A percentile compares a stretch with the other conserved stretches of the same genome.
phyloP scores from a whole-genome alignment of 2,329 filamentous ascomycete species.

The Xylariaceae sp. region DNA sequence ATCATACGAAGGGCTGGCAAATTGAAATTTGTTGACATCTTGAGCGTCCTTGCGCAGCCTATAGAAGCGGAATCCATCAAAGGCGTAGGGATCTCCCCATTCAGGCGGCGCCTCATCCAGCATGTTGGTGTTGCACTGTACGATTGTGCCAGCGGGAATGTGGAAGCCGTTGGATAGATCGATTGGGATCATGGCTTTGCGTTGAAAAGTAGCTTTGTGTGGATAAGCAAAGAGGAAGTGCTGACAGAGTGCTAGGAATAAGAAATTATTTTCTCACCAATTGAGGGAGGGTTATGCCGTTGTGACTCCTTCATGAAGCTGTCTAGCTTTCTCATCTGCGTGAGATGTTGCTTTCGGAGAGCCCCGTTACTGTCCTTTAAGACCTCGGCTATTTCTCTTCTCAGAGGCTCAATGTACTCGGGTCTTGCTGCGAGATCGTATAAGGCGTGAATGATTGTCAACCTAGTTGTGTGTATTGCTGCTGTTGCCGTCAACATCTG shows the following conservation, averaged over 20 bases:
- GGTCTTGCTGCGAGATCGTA: conserved; percentile 50
- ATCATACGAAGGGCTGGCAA: conserved; percentile 42
- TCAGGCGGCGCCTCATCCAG: conserved; percentile 34
- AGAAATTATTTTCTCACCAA: conserved; percentile 32
- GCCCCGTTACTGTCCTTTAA: conserved; percentile 34
- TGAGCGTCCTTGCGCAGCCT: conserved; percentile 33
- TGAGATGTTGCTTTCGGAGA: conserved; percentile 38
- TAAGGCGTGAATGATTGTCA: conserved; percentile 44
- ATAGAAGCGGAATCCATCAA: conserved; percentile 40
- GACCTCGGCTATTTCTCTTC: conserved; percentile 46
- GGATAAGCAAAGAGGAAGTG: background rate
- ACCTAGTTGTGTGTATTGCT: conserved; percentile 44
- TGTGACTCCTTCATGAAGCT: conserved; percentile 48
- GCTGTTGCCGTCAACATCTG: conserved; percentile 43
- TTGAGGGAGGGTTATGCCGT: conserved; percentile 38
- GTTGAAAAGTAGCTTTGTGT: conserved; percentile 37
- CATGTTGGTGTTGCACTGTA: conserved; percentile 38
- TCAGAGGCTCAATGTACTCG: conserved; percentile 50
- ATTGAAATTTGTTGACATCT: conserved; percentile 39
- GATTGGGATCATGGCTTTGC: conserved; percentile 38
- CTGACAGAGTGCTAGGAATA: background rate
- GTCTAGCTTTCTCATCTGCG: conserved; percentile 43
- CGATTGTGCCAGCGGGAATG: conserved; percentile 37
- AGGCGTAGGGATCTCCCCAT: conserved; percentile 36
- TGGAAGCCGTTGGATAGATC: conserved; percentile 43